Base-by-base conservation (phyloP, 148 eudicot species). In the Camellia sinensis region DNA sequence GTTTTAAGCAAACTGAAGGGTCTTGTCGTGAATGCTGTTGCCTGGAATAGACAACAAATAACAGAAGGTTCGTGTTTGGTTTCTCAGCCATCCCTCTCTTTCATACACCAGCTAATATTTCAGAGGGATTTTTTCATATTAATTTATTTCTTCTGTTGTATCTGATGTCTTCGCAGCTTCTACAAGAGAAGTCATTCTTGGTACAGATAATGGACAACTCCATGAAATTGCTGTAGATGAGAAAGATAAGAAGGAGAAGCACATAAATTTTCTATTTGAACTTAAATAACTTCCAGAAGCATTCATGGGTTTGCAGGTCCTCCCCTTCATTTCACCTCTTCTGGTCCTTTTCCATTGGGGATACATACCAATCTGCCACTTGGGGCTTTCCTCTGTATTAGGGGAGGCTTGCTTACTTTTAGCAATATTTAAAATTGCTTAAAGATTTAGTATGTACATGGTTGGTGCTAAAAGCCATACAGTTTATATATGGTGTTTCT, bases 221-320 rank as follows among this genome's bases (percentile, higher is more conserved):
- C 81, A 89, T 84, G 99, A 96, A 80, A 88, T 96, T 87, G 85
- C 91, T 75, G 92, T 93, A 71, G 99, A 96, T 69, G 99, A 93
- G 88, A 96, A 96, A 86, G 99, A 96, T 85, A 96, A 96, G 86
- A 93, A 74, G 86, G 99, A 96, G 86, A 96, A 96, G 82, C 88
- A 93, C 81, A 87, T 93, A 76, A 96, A 96, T 82, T 88, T 91
- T 76, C 87, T 96, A 14, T 96, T 89, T 87, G 98, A 96, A 84
- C 91, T 96, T 53, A 81, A 74, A 45, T 98, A 93, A 88, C 89
- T 96, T 76, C 91, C 94, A 48, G 97, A 96, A 86, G 95, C 97
- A 82, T 91, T 96, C 83, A 92, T 79, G 61, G 97, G 94, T 64
- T 87, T 96, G 87, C 98, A 93, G 98, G 99, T 96, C 65, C 53